Conservation (phyloP, 495 filamentous ascomycete species). For the Lasiosphaeria miniovina region DNA sequence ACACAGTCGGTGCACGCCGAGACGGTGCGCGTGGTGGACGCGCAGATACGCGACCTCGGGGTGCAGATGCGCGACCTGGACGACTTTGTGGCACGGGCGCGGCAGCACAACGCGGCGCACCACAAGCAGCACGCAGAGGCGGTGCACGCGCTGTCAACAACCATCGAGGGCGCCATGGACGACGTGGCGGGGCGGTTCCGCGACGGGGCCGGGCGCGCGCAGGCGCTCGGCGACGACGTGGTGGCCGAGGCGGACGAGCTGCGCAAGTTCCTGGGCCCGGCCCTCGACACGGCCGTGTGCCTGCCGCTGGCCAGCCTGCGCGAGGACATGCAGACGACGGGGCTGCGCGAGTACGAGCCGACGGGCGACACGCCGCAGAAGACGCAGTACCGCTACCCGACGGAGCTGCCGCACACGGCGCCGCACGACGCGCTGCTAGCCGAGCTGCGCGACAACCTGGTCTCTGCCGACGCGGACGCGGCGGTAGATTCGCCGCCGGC, state of each 20-base stretch:
- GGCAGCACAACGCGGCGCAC: conserved; percentile 74
- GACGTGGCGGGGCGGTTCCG: conserved; percentile 64
- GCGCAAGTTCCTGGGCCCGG: conserved; percentile 51
- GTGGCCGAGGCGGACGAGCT: conserved; percentile 50
- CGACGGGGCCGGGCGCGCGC: conserved; percentile 57
- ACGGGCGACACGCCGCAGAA: conserved; percentile 88
- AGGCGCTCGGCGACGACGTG: conserved; percentile 63
- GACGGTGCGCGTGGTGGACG: conserved; percentile 84
- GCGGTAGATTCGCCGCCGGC: not conserved
- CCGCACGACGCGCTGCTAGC: conserved; percentile 65
- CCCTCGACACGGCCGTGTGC: conserved; percentile 56
- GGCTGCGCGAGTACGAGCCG: conserved; percentile 71
- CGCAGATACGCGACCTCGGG: conserved; percentile 81
- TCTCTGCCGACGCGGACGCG: conserved; percentile 28
- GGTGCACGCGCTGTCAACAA: conserved; percentile 56
- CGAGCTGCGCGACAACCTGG: conserved; percentile 44
- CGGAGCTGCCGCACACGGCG: conserved; percentile 70
- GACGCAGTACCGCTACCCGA: conserved; percentile 70
- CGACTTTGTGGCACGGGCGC: conserved; percentile 82
- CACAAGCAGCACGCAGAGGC: conserved; percentile 62
- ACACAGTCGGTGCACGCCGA: conserved; percentile 90
- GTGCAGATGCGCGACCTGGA: conserved; percentile 84
- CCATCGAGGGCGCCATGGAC: conserved; percentile 66
- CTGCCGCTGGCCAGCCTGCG: conserved; percentile 69
- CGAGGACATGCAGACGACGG: conserved; percentile 54